These are phyloP conservation scores for Chytriomyces confervae DNA, from an alignment of 192 early-diverging fungal species.

Conservation along the genomic window DNA sequence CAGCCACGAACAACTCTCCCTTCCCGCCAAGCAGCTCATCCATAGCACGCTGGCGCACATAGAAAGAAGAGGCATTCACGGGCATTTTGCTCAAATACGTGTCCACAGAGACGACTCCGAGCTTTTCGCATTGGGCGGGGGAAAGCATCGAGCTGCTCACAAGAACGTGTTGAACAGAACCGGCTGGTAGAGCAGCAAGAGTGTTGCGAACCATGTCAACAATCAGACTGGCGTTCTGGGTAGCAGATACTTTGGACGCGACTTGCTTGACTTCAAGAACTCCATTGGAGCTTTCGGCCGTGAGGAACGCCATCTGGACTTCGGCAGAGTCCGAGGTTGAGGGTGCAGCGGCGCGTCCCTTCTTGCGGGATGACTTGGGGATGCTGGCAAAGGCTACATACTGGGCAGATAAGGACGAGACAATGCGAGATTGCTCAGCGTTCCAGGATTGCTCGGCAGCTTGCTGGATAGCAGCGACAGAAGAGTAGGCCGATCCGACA, in stretches of 20 bases:
- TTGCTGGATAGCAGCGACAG: conserved; percentile 6
- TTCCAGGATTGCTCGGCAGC: conserved; percentile 9
- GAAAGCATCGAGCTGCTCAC: conserved; percentile 3
- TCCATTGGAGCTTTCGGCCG: conserved; percentile 10
- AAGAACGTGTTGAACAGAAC: conserved; percentile 13
- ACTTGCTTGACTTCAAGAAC: conserved; percentile 25
- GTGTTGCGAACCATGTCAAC: conserved; percentile 17
- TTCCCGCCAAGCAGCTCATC: not conserved
- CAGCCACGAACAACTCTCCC: not conserved
- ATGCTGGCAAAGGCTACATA: conserved; percentile 31
- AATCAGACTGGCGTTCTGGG: conserved; percentile 11
- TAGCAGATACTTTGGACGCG: conserved; percentile 4
- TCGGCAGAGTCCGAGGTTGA: not conserved
- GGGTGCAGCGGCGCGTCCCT: conserved; percentile 24
- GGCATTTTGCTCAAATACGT: not conserved
- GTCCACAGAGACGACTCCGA: conserved; percentile 14
- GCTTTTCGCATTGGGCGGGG: conserved; percentile 13
- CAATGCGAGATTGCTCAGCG: conserved; percentile 14
- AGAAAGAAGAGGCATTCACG: not conserved
- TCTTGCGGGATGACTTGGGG: conserved; percentile 38
- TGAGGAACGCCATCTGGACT: conserved; percentile 32
- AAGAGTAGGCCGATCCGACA: not conserved
- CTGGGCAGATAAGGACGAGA: not conserved
- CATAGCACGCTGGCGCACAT: not conserved
- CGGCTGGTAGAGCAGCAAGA: conserved; percentile 7